phyloP scores from a whole-genome alignment of 2,329 filamentous ascomycete genomes.

The Penicillium glabrum region DNA sequence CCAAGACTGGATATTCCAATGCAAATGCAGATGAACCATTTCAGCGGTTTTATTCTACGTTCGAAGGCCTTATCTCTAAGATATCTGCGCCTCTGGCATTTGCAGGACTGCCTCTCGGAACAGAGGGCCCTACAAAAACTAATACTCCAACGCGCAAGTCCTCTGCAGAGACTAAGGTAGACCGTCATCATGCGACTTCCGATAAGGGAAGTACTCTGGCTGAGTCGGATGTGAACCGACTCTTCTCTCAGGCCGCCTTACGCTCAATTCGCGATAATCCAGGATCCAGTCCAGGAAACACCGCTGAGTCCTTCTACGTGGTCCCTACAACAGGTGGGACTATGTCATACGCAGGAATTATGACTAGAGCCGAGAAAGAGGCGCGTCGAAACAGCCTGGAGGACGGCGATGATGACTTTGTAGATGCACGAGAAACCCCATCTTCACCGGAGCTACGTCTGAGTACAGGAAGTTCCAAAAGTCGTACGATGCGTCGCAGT shows the following conservation, averaged over 20 bases:
- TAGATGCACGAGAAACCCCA: conserved; percentile 75
- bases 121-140: conserved; percentile 38
- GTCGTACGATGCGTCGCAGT: conserved; percentile 18
- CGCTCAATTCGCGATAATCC: conserved; percentile 70
- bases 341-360: conserved; percentile 87
- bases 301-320: conserved; percentile 79
- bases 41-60: conserved; percentile 86
- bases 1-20: conserved; percentile 24
- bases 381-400: conserved; percentile 50
- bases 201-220: conserved; percentile 41
- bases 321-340: conserved; percentile 90
- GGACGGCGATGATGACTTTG: conserved; percentile 81
- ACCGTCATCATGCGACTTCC: conserved; percentile 40
- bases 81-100: conserved; percentile 90
- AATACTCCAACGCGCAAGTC: conserved; percentile 32
- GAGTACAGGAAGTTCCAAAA: conserved; percentile 45
- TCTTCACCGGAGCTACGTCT: conserved; percentile 48
- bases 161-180: conserved; percentile 36
- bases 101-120: conserved; percentile 78
- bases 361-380: conserved; percentile 55
- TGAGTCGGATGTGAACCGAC: conserved; percentile 75
- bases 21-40: conserved; percentile 70
- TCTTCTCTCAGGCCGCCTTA: conserved; percentile 84
- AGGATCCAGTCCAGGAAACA: conserved; percentile 59
- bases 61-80: conserved; percentile 82